Conservation (phyloP, 2,329 filamentous ascomycete genomes). For the Talaromyces rugulosus region DNA sequence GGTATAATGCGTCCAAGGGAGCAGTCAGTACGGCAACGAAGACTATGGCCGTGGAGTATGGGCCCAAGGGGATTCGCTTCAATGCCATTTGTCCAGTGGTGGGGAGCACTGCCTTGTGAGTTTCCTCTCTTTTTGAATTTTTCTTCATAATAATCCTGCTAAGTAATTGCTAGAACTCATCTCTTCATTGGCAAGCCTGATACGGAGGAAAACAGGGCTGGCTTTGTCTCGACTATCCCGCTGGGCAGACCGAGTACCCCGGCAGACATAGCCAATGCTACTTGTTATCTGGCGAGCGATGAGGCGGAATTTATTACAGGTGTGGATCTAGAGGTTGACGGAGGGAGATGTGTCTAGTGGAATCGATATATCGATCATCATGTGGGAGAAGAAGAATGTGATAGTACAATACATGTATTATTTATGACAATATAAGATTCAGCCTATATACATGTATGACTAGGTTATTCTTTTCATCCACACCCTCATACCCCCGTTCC, state of each 20-base stretch:
- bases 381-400: neutral
- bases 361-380: neutral
- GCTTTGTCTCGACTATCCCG: slow-evolving; percentile 43
- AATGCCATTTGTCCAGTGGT: slow-evolving; percentile 24
- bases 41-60: slow-evolving; percentile 23
- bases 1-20: slow-evolving; percentile 41
- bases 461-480: slow-evolving; percentile 10
- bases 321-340: slow-evolving; percentile 52
- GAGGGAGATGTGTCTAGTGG: neutral
- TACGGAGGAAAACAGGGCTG: slow-evolving; percentile 41
- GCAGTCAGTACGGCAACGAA: slow-evolving; percentile 30
- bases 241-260: slow-evolving; percentile 40
- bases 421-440: neutral
- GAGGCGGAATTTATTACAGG: slow-evolving; percentile 70
- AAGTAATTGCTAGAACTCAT: slow-evolving; percentile 48
- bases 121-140: slow-evolving; percentile 45
- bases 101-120: slow-evolving; percentile 21
- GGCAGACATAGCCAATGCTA: slow-evolving; percentile 66
- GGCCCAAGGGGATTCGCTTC: slow-evolving; percentile 20
- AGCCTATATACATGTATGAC: neutral
- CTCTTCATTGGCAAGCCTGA: slow-evolving; percentile 50
- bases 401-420: neutral
- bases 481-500: slow-evolving; percentile 54
- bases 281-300: slow-evolving; percentile 65
- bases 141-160: neutral